Percentiles rank a stretch among this genome's conserved stretches.
Conservation (phyloP, 176 grass and related monocot genomes). For the Puya raimondii region DNA sequence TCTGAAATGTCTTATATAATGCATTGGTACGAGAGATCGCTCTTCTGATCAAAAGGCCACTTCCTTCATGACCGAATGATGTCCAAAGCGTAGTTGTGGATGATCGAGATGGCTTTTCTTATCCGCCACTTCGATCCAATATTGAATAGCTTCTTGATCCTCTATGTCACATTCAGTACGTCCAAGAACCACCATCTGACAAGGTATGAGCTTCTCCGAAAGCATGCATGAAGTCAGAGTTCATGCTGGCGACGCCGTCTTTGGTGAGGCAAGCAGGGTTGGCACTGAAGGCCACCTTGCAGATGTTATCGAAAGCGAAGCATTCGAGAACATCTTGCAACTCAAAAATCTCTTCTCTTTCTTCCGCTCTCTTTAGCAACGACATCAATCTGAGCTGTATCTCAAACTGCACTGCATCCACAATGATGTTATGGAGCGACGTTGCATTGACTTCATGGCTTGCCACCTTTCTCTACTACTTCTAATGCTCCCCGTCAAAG, state of each 20-base stretch:
- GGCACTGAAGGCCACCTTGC: conserved; percentile 66
- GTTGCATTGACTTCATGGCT: conserved; percentile 33
- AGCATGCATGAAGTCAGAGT: conserved; percentile 50
- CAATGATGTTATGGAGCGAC: conserved; percentile 37
- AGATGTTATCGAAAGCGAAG: conserved; percentile 73
- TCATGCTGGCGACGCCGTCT: conserved; percentile 29
- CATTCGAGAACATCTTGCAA: conserved; percentile 65
- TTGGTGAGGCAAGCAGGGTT: conserved; percentile 48
- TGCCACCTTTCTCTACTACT: conserved; percentile 69
- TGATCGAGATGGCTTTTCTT: conserved; percentile 43
- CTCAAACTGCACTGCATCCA: conserved; percentile 42
- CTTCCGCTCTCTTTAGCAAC: conserved; percentile 35
- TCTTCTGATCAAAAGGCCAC: conserved; percentile 32
- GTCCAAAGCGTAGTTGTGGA: conserved; percentile 52
- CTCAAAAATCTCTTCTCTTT: conserved; percentile 31
- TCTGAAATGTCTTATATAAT: conserved; percentile 56
- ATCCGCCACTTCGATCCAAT: conserved; percentile 55
- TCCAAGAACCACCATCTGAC: conserved; percentile 46
- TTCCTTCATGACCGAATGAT: conserved; percentile 65
- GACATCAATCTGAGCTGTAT: conserved; percentile 49
- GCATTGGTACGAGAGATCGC: conserved; percentile 75
- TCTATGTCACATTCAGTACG: conserved; percentile 36
- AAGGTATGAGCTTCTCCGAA: conserved; percentile 70
- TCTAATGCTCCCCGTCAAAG: conserved; percentile 58
- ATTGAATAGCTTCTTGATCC: conserved; percentile 54